Base-by-base conservation (phyloP, 768 basidiomycete species). In the Suillus ampliporus region DNA sequence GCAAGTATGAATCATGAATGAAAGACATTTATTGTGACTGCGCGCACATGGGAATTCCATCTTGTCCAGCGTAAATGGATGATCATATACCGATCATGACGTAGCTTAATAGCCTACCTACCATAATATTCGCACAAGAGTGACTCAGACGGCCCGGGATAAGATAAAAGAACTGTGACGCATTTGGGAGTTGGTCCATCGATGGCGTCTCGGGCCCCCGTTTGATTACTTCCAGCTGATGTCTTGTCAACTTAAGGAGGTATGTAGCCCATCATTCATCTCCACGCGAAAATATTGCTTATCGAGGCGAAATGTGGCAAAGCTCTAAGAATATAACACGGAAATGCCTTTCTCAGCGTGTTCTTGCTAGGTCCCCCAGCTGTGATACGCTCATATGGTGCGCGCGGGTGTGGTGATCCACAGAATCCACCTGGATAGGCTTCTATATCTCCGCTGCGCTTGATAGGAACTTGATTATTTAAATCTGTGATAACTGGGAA, bases 331-430 rank as follows among this genome's bases (percentile, higher is more conserved):
- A 26, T 38, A 10, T 13, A 26, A 40, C 40, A 19, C 19, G 23
- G 54, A 56, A 56, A 56, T 56, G 7, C 54, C 23, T 26, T 56
- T 53, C 52, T 37, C 35, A 53, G 48, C 48, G 48, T 37, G 52
- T 21, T 37, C 34, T 37, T 35, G 8, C n/a, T n/a, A 47, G 46
- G 40, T 41, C 6, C 15, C 6, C 23, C 23, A 26, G 46, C 21
- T 54, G n/a, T 54, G 52, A 23, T 37, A 19, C 28, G 9, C 28
- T 56, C 37, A 5, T 38, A 5, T 11, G 17, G 21, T 38, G 5
- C 23, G 23, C 38, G 26, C 54, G 23, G 40, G 38, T 26, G 17
- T 4, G 38, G 54, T 56, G 54, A 56, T 56, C 38, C 38, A 56
- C 54, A 19, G 54, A 26, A 40, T 40, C 54, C 17, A 40, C 17